Base-by-base conservation (phyloP, 768 basidiomycete genomes). In the Calvatia gigantea region DNA sequence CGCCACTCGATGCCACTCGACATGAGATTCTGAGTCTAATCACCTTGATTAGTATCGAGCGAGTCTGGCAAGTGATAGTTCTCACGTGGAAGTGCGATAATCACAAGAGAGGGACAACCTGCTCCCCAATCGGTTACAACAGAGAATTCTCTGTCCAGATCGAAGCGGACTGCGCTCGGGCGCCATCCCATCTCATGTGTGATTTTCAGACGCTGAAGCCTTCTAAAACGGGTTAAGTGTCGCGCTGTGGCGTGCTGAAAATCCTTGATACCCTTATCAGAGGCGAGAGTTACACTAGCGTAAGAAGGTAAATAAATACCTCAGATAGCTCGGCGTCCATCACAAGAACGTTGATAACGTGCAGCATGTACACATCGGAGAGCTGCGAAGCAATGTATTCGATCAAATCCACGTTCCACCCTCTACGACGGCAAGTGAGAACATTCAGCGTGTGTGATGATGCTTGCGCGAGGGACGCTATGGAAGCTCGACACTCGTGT, bases 321-420 rank as follows among this genome's bases (percentile, higher is more conserved):
- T 69, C 58, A 37, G 64, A 64, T 11, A 69, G 67, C 41, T 60
- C 59, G 28, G 65, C 46, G 51, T 73, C 70, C 2, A 71, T 67
- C 17, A 70, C 60, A 23, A 75, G 65, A 15, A 75, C 56, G 51
- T 76, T 76, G 33, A 68, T 70, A 23, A 76, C 56, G 43, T 66
- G 68, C 17, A 76, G 58, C 8, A 64, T 65, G 28, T 68, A 64
- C 11, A 75, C 64, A 47, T 72, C 65, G 1, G 71, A 72, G 3
- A 76, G 61, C 29, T 62, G 63, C 3, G 55, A 37, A 7, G 75
- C 70, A 17, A 74, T 64, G n/a, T 64, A 56, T 6, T 69, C 69
- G 6, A 76, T 58, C 12, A 75, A 56, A 51, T 74, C 75, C 35
- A 71, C 54, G 54, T 76, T 76, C 73, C 75, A 74, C 0, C 73